A percentile compares a stretch with the other conserved stretches of the same genome.
Evolutionary conservation across 306 rosid genomes (phyloP).

Genomic region (Rubus idaeus): DNA sequence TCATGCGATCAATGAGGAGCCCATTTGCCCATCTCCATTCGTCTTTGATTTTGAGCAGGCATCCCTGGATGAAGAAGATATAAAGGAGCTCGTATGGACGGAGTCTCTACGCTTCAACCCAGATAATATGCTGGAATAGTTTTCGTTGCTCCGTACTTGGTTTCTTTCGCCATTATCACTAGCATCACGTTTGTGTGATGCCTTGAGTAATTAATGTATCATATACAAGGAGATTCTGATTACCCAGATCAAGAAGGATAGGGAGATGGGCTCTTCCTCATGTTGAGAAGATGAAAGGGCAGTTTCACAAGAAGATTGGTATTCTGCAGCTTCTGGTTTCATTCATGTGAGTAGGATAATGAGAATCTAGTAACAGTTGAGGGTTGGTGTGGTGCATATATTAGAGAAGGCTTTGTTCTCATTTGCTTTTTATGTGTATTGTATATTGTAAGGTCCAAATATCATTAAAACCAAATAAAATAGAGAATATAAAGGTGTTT

Average conservation of each 20-base stretch:
- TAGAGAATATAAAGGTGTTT: not conserved
- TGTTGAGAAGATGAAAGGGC: conserved; percentile 24
- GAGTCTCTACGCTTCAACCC: conserved; percentile 62
- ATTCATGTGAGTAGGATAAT: not conserved
- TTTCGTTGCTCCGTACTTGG: conserved; percentile 1
- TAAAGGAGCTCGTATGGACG: conserved; percentile 89
- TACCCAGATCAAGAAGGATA: conserved; percentile 26
- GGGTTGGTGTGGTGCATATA: conserved; percentile 29
- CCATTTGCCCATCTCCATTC: conserved; percentile 75
- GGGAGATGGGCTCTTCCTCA: conserved; percentile 43
- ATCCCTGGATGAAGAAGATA: conserved; percentile 77
- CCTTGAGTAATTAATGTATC: conserved; percentile 24
- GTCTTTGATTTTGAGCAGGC: conserved; percentile 80
- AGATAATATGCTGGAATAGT: conserved; percentile 31
- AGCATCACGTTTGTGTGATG: conserved; percentile 14
- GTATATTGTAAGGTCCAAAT: conserved; percentile 32
- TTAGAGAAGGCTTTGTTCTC: conserved; percentile 36
- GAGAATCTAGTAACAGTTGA: not conserved
- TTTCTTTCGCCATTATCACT: conserved; percentile 1
- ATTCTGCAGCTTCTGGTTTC: conserved; percentile 13
- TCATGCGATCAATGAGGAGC: conserved; percentile 98
- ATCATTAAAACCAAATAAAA: not conserved
- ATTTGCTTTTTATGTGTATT: conserved; percentile 10
- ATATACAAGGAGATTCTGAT: conserved; percentile 21
- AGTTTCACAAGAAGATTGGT: conserved; percentile 2